Evolutionary conservation across 257 asterid species (phyloP), one percentile per base, ranked within the genome.

Genomic region (Paulownia fortunei): DNA sequence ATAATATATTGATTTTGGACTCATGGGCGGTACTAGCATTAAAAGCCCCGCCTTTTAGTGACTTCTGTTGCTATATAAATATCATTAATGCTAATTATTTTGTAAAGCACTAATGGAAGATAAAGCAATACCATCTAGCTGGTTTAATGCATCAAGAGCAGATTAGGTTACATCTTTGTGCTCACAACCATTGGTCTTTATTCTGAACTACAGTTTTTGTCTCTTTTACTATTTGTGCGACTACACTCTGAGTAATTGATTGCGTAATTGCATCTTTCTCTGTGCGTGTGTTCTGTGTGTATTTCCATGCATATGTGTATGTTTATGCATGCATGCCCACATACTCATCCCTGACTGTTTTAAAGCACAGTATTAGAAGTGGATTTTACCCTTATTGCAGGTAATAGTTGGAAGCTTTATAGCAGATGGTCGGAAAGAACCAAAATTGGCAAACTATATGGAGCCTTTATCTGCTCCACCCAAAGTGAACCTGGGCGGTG

Each of bases 331-430:
- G 59, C 26, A n/a, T 49, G 12, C 27, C 10, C 26, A n/a, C 27
- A 46, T 69, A 6, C 36, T 2, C 23, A 2, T 26, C 49, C 37
- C 59, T 42, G 19, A 24, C 39, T 59, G 19, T 44, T 24, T 13
- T n/a, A 26, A 70, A 12, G 12, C 34, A 9, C 51, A 5, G 12
- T 19, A 10, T 63, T 56, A 30, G 19, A 32, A 62, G 19, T 34
- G 8, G 34, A 16, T 11, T 4, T 54, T 69, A 69, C 16, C 42
- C 6, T 24, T 23, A 13, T 11, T 65, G 52, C 90, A 88, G 96
- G 84, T 88, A 15, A 73, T 90, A 79, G 86, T 88, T 34, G 93
- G 89, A 56, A 88, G 90, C 79, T 87, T 88, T 41, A 34, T 71
- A 34, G 67, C 88, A 13, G 90, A 85, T 16, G 84, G 84, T 46